These are phyloP conservation scores for Phytopythium delawarense DNA, from an alignment of 352 stramenopile species.

Conservation along the genomic window DNA sequence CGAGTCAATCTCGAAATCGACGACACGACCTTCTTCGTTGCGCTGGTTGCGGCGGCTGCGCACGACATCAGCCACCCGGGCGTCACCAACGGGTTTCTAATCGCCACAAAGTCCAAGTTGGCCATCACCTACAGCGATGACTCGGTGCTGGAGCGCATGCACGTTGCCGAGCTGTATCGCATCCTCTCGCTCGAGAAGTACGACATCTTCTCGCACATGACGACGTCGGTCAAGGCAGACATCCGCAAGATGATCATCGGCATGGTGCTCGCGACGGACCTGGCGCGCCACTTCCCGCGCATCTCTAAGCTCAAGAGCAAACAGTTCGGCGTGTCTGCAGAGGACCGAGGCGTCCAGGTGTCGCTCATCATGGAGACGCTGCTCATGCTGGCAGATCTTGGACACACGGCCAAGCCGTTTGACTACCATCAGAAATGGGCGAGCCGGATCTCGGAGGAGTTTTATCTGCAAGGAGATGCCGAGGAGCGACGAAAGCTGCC, in stretches of 20 bases:
- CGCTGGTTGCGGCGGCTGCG: slow-evolving; percentile 79
- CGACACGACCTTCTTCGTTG: slow-evolving; percentile 50
- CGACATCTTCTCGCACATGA: slow-evolving; percentile 60
- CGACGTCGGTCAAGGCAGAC: slow-evolving; percentile 19
- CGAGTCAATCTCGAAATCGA: slow-evolving; percentile 53
- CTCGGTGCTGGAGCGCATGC: slow-evolving; percentile 82
- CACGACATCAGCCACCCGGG: slow-evolving; percentile 92
- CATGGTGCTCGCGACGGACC: slow-evolving; percentile 74
- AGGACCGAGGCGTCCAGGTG: slow-evolving; percentile 44
- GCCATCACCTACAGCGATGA: slow-evolving; percentile 92
- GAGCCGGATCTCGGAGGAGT: slow-evolving; percentile 63
- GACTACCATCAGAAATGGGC: slow-evolving; percentile 55
- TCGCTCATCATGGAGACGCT: slow-evolving; percentile 72
- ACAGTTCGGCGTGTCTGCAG: slow-evolving; percentile 46
- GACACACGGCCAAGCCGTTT: slow-evolving; percentile 65
- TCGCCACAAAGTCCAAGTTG: slow-evolving; percentile 84
- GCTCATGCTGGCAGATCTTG: slow-evolving; percentile 63
- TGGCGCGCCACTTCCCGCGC: slow-evolving; percentile 66
- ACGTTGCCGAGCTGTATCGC: slow-evolving; percentile 60
- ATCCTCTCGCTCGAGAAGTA: slow-evolving; percentile 57
- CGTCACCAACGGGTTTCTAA: slow-evolving; percentile 90
- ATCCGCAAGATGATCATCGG: slow-evolving; percentile 71
- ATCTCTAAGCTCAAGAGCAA: slow-evolving; percentile 73
- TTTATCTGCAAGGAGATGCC: slow-evolving; percentile 59
- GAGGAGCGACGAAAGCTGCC: slow-evolving; percentile 50